phyloP scores from a whole-genome alignment of 148 eudicot species.

The Vaccinium darrowii region DNA sequence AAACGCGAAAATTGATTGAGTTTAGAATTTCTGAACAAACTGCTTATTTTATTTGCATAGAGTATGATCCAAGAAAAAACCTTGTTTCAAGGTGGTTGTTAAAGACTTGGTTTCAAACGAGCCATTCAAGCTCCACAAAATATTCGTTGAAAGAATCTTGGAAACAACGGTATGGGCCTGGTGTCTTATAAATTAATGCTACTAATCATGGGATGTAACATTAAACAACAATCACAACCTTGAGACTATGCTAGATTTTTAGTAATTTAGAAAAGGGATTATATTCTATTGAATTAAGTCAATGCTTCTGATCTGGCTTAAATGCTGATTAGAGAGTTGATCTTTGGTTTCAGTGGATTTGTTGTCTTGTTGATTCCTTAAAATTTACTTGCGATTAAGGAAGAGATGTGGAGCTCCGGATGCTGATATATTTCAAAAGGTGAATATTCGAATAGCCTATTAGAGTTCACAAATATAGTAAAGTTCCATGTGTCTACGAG shows the following conservation, averaged over 20 bases:
- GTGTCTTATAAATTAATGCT: neutral
- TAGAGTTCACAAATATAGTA: too few relatives aligned
- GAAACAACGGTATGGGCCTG: neutral
- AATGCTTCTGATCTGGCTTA: conserved; percentile 11
- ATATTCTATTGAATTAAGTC: conserved; percentile 19
- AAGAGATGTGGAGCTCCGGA: too few relatives aligned
- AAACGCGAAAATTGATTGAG: neutral
- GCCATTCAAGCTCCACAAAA: conserved; percentile 11
- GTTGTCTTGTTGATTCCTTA: neutral
- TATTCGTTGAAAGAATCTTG: neutral
- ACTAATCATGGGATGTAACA: neutral
- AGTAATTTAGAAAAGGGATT: conserved; percentile 10
- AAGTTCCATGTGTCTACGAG: too few relatives aligned
- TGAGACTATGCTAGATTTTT: conserved; percentile 21
- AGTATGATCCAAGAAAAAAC: neutral
- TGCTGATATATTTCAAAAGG: too few relatives aligned
- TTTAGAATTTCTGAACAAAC: neutral
- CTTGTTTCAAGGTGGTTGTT: neutral
- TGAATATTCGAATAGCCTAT: too few relatives aligned
- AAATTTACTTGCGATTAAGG: neutral
- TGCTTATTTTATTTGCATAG: neutral
- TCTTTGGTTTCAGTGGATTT: neutral
- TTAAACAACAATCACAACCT: neutral
- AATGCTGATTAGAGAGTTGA: neutral
- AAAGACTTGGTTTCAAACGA: conserved; percentile 5